Percentiles rank a stretch among this genome's conserved stretches.
Evolutionary conservation across 176 grass and related monocot genomes (phyloP).

Genomic region (Alloteropsis semialata): DNA sequence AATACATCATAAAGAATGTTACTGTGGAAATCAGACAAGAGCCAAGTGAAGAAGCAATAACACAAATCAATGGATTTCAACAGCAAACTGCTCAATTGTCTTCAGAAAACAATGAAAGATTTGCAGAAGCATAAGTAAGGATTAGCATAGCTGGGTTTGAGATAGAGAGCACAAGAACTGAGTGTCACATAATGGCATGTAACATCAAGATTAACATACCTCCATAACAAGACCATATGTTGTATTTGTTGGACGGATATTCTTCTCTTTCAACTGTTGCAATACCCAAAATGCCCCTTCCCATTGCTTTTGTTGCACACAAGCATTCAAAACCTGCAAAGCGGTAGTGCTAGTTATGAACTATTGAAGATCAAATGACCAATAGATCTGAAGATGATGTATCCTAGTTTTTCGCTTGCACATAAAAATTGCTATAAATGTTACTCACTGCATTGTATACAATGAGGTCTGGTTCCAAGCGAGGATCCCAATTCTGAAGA

Average conservation of each 20-base stretch:
- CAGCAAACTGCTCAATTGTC: neutral
- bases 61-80: slow-evolving; percentile 5
- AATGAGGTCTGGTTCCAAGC: slow-evolving; percentile 86
- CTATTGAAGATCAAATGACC: slow-evolving; percentile 20
- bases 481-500: slow-evolving; percentile 86
- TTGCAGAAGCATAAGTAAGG: neutral
- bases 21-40: neutral
- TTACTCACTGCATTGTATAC: slow-evolving; percentile 84
- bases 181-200: neutral
- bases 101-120: slow-evolving; percentile 1
- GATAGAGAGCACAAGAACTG: neutral
- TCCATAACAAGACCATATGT: slow-evolving; percentile 97
- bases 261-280: slow-evolving; percentile 81
- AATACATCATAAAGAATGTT: slow-evolving; percentile 10
- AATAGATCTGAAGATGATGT: slow-evolving; percentile 7
- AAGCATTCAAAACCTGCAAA: slow-evolving; percentile 89
- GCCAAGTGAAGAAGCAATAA: neutral
- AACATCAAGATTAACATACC: slow-evolving; percentile 41
- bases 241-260: slow-evolving; percentile 79
- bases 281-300: slow-evolving; percentile 99
- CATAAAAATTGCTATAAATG: slow-evolving; percentile 8
- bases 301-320: slow-evolving; percentile 92
- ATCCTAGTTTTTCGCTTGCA: neutral
- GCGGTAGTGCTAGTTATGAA: slow-evolving; percentile 8
- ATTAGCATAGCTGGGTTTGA: neutral